Conservation (phyloP, 306 rosid species). For the Glycine soja region DNA sequence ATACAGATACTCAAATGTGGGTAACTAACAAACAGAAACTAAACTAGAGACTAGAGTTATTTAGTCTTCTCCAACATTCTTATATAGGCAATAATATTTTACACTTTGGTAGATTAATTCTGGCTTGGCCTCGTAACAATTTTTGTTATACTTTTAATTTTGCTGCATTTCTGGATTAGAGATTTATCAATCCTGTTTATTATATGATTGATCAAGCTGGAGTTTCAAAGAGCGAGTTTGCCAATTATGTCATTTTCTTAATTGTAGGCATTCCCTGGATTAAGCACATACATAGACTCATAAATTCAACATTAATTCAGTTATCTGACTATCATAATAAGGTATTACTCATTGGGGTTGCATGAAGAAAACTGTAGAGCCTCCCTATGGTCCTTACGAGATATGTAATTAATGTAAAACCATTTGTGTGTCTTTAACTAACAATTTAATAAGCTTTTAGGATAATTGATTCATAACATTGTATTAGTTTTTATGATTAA, state of each 20-base stretch:
- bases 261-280: conserved; percentile 62
- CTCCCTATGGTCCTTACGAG: conserved; percentile 46
- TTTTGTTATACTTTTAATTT: conserved; percentile 6
- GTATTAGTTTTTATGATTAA: not conserved
- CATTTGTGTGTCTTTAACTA: not conserved
- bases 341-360: not conserved
- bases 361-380: conserved; percentile 61
- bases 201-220: conserved; percentile 28
- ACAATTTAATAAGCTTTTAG: not conserved
- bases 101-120: conserved; percentile 9
- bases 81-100: not conserved
- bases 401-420: not conserved
- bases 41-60: not conserved
- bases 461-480: not conserved
- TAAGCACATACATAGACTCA: conserved; percentile 59
- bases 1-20: not conserved
- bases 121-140: not conserved
- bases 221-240: not conserved
- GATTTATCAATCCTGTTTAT: conserved; percentile 10
- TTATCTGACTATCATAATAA: conserved; percentile 55
- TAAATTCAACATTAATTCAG: conserved; percentile 62
- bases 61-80: not conserved
- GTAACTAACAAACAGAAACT: not conserved
- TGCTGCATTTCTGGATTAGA: not conserved
- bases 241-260: conserved; percentile 36